A percentile compares a stretch with the other conserved stretches of the same genome.
phyloP scores from a whole-genome alignment of 1,284 basidiomycete genomes.

The Peniophora sp. region DNA sequence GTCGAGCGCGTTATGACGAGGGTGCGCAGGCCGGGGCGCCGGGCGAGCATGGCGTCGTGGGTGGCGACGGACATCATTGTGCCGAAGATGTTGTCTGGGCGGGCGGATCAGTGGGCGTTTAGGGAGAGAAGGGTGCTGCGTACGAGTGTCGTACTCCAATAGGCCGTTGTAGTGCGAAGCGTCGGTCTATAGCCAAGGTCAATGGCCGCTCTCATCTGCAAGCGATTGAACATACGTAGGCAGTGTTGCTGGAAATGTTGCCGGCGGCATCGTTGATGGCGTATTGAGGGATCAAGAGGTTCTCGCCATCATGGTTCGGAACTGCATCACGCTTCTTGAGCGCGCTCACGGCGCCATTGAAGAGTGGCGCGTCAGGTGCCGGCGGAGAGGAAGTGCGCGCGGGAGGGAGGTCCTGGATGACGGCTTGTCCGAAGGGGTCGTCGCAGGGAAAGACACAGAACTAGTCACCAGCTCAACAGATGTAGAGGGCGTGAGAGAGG shows the following conservation, averaged over 20 bases:
- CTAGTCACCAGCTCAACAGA: slow-evolving; percentile 19
- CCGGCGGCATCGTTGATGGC: slow-evolving; percentile 48
- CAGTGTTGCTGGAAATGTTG: slow-evolving; percentile 42
- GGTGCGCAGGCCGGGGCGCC: slow-evolving; percentile 51
- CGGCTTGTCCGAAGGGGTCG: slow-evolving; percentile 49
- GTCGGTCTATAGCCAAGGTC: slow-evolving; percentile 37
- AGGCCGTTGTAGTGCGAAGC: slow-evolving; percentile 52
- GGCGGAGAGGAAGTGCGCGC: slow-evolving; percentile 41
- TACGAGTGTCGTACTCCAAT: slow-evolving; percentile 52
- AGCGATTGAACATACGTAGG: slow-evolving; percentile 32
- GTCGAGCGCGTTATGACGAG: slow-evolving; percentile 69
- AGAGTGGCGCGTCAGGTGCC: slow-evolving; percentile 44
- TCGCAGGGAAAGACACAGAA: slow-evolving; percentile 54
- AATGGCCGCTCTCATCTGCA: slow-evolving; percentile 8
- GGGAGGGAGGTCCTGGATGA: slow-evolving; percentile 43
- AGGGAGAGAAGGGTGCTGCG: slow-evolving; percentile 6
- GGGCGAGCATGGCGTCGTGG: slow-evolving; percentile 50
- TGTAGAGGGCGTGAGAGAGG: neutral
- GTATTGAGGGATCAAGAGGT: slow-evolving; percentile 46
- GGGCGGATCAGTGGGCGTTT: neutral
- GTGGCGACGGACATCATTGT: slow-evolving; percentile 65
- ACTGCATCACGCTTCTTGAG: slow-evolving; percentile 22
- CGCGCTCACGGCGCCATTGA: slow-evolving; percentile 16
- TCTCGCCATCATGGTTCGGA: slow-evolving; percentile 18
- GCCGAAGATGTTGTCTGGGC: slow-evolving; percentile 55